These are phyloP conservation scores for Erodium moschatum DNA, from an alignment of 441 rosid species.

Conservation along the genomic window DNA sequence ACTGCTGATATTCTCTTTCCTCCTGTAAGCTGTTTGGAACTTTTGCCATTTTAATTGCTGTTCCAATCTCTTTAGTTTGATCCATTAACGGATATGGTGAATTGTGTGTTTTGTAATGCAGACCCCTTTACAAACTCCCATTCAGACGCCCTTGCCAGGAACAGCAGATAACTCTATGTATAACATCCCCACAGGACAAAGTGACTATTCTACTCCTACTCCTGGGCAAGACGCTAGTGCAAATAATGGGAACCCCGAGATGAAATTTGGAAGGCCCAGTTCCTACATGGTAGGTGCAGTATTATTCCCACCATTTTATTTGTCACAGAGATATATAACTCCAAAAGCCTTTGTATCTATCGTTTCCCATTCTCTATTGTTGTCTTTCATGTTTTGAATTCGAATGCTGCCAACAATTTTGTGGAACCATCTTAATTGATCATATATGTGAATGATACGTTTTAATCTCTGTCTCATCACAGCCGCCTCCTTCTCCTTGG, in stretches of 20 bases:
- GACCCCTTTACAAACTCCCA: constrained; percentile 93
- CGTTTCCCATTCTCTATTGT: neutral
- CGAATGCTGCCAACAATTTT: too few relatives aligned
- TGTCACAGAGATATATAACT: neutral
- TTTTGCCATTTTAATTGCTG: constrained; percentile 38
- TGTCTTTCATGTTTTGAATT: neutral
- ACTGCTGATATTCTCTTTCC: constrained; percentile 90
- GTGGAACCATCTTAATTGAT: neutral
- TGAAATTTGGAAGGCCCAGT: constrained; percentile 66
- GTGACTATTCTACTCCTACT: constrained; percentile 69
- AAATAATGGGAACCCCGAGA: constrained; percentile 33
- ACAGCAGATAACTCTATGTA: constrained; percentile 47
- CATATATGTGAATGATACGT: neutral
- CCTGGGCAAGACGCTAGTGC: constrained; percentile 46
- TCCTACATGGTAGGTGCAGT: constrained; percentile 55
- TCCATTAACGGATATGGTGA: neutral
- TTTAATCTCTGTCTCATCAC: constrained; percentile 22
- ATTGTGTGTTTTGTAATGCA: constrained; percentile 17
- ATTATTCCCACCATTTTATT: neutral
- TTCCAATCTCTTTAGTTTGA: neutral
- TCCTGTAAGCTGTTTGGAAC: constrained; percentile 72
- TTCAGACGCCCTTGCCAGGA: constrained; percentile 68
- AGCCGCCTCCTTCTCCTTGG: constrained; percentile 95
- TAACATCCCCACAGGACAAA: constrained; percentile 78
- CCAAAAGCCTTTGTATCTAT: constrained; percentile 8